Evolutionary conservation across 768 basidiomycete species (phyloP).

Genomic region (Lactifluus volemus): DNA sequence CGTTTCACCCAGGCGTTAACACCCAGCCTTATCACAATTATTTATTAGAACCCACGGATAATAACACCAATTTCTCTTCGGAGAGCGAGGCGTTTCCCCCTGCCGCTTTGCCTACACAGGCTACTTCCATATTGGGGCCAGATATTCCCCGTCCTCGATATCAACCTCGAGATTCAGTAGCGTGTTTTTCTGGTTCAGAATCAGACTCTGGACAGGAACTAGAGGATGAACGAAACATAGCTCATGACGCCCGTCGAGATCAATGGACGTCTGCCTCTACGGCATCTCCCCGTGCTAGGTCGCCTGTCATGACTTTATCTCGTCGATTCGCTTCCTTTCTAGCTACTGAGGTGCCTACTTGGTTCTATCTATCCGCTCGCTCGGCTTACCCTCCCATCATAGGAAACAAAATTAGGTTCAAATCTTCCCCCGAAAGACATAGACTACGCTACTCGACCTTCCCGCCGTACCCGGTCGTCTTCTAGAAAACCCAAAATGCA

Average conservation of each 20-base stretch:
- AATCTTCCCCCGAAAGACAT: slow-evolving; percentile 1
- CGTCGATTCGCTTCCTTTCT: slow-evolving; percentile 12
- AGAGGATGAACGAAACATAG: slow-evolving; percentile 7
- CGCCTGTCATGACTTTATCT: not conserved
- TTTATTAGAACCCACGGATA: not conserved
- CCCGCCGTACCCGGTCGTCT: slow-evolving; percentile 7
- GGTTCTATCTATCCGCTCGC: not conserved
- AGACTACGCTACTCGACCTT: not conserved
- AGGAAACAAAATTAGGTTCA: slow-evolving; percentile 1
- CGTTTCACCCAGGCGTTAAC: not conserved
- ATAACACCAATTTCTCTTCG: not conserved
- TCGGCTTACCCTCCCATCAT: not conserved
- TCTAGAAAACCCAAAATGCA: slow-evolving; percentile 40
- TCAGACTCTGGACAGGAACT: slow-evolving; percentile 11
- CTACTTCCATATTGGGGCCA: not conserved
- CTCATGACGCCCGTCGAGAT: not conserved
- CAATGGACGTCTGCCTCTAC: slow-evolving; percentile 1
- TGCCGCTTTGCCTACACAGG: not conserved
- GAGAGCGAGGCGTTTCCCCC: not conserved
- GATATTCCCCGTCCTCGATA: not conserved
- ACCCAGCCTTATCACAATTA: slow-evolving; percentile 1
- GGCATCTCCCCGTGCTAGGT: slow-evolving; percentile 3
- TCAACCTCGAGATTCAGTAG: not conserved
- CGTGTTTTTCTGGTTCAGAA: slow-evolving; percentile 11
- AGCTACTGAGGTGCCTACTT: slow-evolving; percentile 7